Conservation (phyloP, 2,329 filamentous ascomycete genomes). For the Trichoderma atrobrunneum region DNA sequence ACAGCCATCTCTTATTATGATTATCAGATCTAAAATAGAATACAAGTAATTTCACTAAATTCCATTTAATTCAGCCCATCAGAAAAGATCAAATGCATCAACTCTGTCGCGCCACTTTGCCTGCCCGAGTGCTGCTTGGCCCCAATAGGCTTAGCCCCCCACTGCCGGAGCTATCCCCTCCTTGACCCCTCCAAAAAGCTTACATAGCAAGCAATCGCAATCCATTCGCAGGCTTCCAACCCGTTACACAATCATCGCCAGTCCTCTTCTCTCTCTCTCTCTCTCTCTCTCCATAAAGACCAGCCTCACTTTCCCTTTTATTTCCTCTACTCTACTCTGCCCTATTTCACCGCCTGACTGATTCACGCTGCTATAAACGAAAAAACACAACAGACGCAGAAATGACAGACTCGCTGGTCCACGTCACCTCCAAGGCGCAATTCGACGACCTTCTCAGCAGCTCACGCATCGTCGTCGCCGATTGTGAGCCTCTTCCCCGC, state of each 20-base stretch:
- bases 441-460: conserved; percentile 66
- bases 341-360: background rate
- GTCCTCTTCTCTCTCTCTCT: background rate
- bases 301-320: background rate
- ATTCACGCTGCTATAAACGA: background rate
- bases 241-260: conserved; percentile 6
- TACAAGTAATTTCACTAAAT: background rate
- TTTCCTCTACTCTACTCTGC: background rate
- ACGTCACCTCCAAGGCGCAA: conserved; percentile 53
- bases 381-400: background rate
- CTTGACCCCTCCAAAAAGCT: background rate
- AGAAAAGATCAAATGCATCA: background rate
- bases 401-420: conserved; percentile 32
- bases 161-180: background rate
- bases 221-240: background rate
- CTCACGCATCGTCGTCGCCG: conserved; percentile 77
- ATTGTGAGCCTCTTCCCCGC: conserved; percentile 67
- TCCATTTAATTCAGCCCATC: background rate
- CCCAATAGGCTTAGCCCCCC: conserved; percentile 8
- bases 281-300: background rate
- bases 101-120: background rate
- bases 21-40: background rate
- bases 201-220: background rate
- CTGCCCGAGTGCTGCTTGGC: background rate
- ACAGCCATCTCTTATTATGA: background rate